Percentiles rank a stretch among this genome's conserved stretches.
These are phyloP conservation scores for Mangifera indica DNA, from an alignment of 345 rosid genomes.

Conservation along the genomic window DNA sequence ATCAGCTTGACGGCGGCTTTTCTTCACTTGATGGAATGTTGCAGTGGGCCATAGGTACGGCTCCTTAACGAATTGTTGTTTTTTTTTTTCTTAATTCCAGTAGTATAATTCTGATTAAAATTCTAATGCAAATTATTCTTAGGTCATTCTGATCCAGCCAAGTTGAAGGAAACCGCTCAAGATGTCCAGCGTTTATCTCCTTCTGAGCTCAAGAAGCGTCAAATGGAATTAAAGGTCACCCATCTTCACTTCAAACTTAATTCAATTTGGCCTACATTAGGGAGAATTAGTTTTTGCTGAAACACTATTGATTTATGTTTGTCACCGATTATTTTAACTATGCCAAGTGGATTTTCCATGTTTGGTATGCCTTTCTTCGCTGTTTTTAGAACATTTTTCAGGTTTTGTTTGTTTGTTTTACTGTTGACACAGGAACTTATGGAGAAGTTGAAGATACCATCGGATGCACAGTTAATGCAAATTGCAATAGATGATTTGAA, in stretches of 20 bases:
- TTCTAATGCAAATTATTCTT: not conserved
- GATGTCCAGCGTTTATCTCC: slow-evolving; percentile 62
- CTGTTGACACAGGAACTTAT: slow-evolving; percentile 57
- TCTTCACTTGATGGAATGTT: slow-evolving; percentile 90
- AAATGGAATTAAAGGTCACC: slow-evolving; percentile 71
- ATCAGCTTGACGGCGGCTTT: slow-evolving; percentile 79
- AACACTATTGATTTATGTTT: not conserved
- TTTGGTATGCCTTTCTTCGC: not conserved
- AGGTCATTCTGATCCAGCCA: slow-evolving; percentile 90
- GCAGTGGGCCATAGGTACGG: slow-evolving; percentile 91
- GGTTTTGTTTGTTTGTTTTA: slow-evolving; percentile 1
- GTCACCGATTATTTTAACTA: not conserved
- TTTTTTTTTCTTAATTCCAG: not conserved
- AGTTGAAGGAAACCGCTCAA: slow-evolving; percentile 70
- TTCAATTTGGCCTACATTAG: not conserved
- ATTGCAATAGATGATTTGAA: slow-evolving; percentile 74
- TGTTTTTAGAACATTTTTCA: not conserved
- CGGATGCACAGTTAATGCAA: slow-evolving; percentile 81
- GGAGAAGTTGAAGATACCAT: slow-evolving; percentile 79
- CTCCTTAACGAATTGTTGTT: not conserved
- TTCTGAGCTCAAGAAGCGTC: slow-evolving; percentile 73
- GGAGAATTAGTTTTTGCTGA: not conserved
- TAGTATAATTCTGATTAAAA: not conserved
- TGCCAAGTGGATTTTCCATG: not conserved
- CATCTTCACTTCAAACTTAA: not conserved